phyloP scores from a whole-genome alignment of 129 eudicot species.

The Saposhnikovia divaricata region DNA sequence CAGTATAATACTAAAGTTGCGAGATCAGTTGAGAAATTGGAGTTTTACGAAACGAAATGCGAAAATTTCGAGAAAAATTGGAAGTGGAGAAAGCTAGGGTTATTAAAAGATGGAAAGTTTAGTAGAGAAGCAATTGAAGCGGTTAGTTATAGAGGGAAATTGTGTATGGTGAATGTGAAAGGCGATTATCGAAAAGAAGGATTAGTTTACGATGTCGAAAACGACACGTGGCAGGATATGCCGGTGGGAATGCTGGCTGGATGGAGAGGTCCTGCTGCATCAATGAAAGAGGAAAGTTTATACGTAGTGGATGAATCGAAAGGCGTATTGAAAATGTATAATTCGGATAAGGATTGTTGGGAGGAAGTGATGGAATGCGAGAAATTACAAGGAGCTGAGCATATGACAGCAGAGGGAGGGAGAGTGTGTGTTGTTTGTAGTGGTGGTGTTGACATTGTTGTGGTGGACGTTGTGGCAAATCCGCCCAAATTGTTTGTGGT shows the following conservation, averaged over 20 bases:
- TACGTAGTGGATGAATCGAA: constrained; percentile 49
- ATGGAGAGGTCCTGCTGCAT: constrained; percentile 89
- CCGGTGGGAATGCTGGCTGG: constrained; percentile 62
- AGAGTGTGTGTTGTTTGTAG: constrained; percentile 57
- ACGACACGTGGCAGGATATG: constrained; percentile 56
- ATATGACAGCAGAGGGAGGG: constrained; percentile 54
- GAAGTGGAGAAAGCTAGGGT: constrained; percentile 42
- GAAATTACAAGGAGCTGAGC: constrained; percentile 50
- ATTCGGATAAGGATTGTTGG: constrained; percentile 38
- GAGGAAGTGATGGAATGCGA: constrained; percentile 33
- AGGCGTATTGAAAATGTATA: constrained; percentile 50
- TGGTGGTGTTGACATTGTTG: constrained; percentile 46
- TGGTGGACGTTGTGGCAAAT: constrained; percentile 55
- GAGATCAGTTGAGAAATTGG: constrained; percentile 52
- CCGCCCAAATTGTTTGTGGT: constrained; percentile 39
- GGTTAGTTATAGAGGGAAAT: constrained; percentile 60
- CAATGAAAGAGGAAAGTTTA: constrained; percentile 55
- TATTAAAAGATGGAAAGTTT: constrained; percentile 44
- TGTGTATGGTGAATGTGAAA: constrained; percentile 69
- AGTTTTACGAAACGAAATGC: neutral
- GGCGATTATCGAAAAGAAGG: constrained; percentile 68
- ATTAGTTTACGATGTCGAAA: constrained; percentile 39
- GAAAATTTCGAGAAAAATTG: neutral
- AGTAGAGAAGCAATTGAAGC: constrained; percentile 71
- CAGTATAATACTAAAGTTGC: constrained; percentile 47